Base-by-base conservation (phyloP, 2,329 filamentous ascomycete genomes). In the Thelonectria rubi region DNA sequence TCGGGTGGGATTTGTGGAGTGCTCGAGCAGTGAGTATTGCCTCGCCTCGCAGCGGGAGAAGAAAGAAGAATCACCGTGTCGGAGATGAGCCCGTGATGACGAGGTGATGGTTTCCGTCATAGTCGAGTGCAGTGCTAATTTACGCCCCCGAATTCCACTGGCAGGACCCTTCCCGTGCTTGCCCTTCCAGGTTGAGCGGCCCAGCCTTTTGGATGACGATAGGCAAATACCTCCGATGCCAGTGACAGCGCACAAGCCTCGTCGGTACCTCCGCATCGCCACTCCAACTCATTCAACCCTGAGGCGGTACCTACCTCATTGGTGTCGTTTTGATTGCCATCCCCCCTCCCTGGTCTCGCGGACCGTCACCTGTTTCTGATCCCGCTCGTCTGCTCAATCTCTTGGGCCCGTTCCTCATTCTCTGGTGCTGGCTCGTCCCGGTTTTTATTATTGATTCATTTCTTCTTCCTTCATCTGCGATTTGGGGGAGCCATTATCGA, bases 341-440 rank as follows among this genome's bases (percentile, higher is more conserved):
- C 45, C 42, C 67, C 64, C 65, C 69, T 72, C 69, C 69, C 69
- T 69, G 57, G 58, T 47, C 46, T 45, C 51, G 46, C 57, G 37
- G 46, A 42, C 60, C 62, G 62, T 70, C 67, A 68, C 69, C 69
- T 70, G 67, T 68, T 71, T 63, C 65, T 63, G 51, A 58, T 69
- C 67, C 63, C 65, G 68, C 46, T 34, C 45, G 47, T 49, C 66
- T 64, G 24, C 53, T 54, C 61, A 55, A 60, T 62, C 57, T 62
- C 57, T 58, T 26, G 21, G 40, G 49, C 54, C 49, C 49, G 52
- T 52, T 55, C 61, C 43, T 56, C 53, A 47, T 53, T 43, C 42
- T 53, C 42, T 24, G 49, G 49, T 59, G 48, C 56, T 56, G 54
- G 57, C 37, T 30, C 50, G 56, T 53, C 55, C 40, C 65, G 46